Percentiles rank a stretch among this genome's conserved stretches.
Evolutionary conservation across 202 grass and related monocot species (phyloP).

Genomic region (Saccharum hybrid): DNA sequence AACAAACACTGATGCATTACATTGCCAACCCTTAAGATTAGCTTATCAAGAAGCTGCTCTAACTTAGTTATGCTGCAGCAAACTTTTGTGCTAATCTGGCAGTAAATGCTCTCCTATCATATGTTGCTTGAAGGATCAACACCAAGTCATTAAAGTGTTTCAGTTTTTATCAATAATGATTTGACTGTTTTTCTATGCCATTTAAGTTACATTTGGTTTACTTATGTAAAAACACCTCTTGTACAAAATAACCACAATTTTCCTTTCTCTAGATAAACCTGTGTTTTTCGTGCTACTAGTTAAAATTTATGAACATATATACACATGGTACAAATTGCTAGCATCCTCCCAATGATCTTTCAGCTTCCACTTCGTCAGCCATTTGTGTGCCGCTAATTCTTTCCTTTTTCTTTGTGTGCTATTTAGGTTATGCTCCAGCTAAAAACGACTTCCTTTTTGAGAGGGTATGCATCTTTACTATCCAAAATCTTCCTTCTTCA

Average conservation of each 20-base stretch:
- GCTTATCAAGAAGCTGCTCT: constrained; percentile 34
- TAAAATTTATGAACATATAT: constrained; percentile 19
- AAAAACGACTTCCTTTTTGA: constrained; percentile 99
- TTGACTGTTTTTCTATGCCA: constrained; percentile 2
- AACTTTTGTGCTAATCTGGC: background rate
- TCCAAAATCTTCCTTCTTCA: constrained; percentile 30
- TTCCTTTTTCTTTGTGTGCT: constrained; percentile 47
- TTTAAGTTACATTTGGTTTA: constrained; percentile 31
- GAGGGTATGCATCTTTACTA: constrained; percentile 71
- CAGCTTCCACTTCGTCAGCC: constrained; percentile 36
- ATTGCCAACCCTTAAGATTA: constrained; percentile 28
- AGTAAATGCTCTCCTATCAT: constrained; percentile 24
- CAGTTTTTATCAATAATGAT: constrained; percentile 12
- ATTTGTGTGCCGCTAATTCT: constrained; percentile 48
- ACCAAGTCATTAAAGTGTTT: background rate
- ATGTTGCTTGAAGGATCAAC: constrained; percentile 26
- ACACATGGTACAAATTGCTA: constrained; percentile 27
- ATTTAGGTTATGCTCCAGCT: constrained; percentile 89
- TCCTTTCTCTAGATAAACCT: background rate
- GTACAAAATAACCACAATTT: constrained; percentile 5
- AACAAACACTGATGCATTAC: constrained; percentile 19
- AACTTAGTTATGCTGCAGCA: constrained; percentile 30
- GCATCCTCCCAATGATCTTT: constrained; percentile 35
- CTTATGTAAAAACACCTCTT: constrained; percentile 10
- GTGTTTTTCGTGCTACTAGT: background rate